Conservation (phyloP, 352 stramenopile species). For the Globisporangium spiculum region DNA sequence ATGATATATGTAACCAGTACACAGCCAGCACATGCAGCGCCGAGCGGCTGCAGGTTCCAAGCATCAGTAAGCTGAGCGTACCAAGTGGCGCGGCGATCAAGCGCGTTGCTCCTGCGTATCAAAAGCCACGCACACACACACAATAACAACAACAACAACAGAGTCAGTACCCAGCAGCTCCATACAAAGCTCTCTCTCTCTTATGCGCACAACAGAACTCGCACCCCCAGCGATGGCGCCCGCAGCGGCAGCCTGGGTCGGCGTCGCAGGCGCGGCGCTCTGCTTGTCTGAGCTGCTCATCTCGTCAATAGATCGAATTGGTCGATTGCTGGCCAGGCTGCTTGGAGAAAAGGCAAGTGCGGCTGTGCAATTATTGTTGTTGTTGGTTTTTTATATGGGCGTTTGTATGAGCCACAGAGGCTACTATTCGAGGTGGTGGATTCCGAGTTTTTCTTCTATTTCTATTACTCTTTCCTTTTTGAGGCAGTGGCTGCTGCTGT, state of each 20-base stretch:
- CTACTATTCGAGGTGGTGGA: not conserved
- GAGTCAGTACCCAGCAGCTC: not conserved
- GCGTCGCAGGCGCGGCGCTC: constrained; percentile 26
- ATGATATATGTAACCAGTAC: not conserved
- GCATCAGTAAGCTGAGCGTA: constrained; percentile 15
- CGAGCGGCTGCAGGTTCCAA: not conserved
- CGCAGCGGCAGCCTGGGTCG: constrained; percentile 50
- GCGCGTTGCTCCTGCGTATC: constrained; percentile 44
- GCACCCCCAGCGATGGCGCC: constrained; percentile 63
- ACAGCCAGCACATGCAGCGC: constrained; percentile 11
- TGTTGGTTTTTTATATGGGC: constrained; percentile 1
- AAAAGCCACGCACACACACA: not conserved
- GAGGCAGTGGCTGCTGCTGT: not conserved
- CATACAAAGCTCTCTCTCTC: not conserved
- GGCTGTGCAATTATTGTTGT: not conserved
- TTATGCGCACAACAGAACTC: not conserved
- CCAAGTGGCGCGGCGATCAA: constrained; percentile 68
- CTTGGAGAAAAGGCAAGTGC: not conserved
- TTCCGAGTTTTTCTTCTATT: not conserved
- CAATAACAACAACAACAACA: not conserved
- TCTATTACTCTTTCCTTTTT: constrained; percentile 24
- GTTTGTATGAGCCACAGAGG: constrained; percentile 1
- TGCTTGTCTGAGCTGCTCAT: constrained; percentile 6
- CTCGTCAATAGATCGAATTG: not conserved
- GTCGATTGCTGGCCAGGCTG: not conserved